phyloP scores from a whole-genome alignment of 208 protist species.

The Leishmania mexicana region DNA sequence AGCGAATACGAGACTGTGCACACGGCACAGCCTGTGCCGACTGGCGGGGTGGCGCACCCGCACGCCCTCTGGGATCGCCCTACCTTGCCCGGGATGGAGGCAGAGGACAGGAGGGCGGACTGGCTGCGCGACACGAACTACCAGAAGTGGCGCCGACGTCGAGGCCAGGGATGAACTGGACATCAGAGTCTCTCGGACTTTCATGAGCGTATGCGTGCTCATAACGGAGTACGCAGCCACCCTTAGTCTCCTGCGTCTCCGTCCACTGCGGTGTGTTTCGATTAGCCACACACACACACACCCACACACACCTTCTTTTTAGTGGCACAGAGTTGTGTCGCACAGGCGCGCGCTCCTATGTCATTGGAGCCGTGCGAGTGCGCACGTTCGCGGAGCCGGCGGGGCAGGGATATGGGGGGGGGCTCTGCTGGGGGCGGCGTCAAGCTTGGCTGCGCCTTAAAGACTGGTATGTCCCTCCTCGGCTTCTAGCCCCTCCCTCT shows the following conservation, averaged over 20 bases:
- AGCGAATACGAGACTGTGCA: conserved; percentile 32
- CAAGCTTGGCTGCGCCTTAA: neutral
- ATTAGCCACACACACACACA: neutral
- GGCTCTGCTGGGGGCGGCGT: neutral
- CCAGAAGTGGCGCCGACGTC: conserved; percentile 18
- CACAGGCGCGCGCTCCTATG: neutral
- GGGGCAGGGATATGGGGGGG: neutral
- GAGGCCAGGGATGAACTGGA: neutral
- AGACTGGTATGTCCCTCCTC: neutral
- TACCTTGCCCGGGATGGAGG: neutral
- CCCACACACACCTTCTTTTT: neutral
- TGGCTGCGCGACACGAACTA: conserved; percentile 29
- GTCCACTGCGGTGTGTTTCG: neutral
- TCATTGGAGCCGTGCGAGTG: neutral
- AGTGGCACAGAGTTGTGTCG: too few relatives aligned
- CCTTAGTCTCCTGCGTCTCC: neutral
- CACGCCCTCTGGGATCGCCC: neutral
- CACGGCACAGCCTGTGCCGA: neutral
- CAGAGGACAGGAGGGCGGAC: conserved; percentile 4
- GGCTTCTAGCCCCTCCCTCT: neutral
- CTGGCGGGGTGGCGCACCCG: neutral
- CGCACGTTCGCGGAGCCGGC: neutral
- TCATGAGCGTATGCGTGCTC: neutral
- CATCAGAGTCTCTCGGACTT: neutral
- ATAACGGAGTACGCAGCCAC: neutral